Conservation (phyloP, 2,329 filamentous ascomycete species). For the Xylaria multiplex region DNA sequence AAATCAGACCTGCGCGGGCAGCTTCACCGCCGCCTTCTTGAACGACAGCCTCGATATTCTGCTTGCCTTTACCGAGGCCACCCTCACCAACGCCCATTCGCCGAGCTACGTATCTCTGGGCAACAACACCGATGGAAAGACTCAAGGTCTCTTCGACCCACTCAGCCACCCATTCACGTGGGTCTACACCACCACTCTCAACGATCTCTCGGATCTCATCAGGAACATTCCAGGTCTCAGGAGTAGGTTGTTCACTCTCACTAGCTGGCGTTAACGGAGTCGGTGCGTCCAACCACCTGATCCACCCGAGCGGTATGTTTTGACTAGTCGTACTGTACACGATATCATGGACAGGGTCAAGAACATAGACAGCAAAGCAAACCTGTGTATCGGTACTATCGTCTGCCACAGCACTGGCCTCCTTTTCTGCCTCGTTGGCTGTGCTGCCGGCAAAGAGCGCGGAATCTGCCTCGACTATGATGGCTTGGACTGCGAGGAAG, state of each 20-base stretch:
- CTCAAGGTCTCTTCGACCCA: conserved; percentile 92
- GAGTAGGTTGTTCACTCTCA: conserved; percentile 54
- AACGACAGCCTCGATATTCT: conserved; percentile 65
- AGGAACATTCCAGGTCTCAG: conserved; percentile 63
- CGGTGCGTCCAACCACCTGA: conserved; percentile 87
- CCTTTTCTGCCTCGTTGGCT: conserved; percentile 64
- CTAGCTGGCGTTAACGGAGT: conserved; percentile 64
- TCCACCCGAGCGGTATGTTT: conserved; percentile 83
- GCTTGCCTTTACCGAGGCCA: conserved; percentile 69
- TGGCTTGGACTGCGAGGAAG: conserved; percentile 93
- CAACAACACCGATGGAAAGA: conserved; percentile 83
- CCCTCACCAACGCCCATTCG: conserved; percentile 96
- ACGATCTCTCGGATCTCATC: conserved; percentile 90
- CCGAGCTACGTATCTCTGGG: conserved; percentile 92
- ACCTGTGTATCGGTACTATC: conserved; percentile 68
- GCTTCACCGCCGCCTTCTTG: conserved; percentile 68
- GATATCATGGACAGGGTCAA: conserved; percentile 92
- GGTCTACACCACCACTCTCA: conserved; percentile 79
- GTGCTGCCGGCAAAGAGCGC: conserved; percentile 73
- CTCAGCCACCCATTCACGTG: conserved; percentile 95
- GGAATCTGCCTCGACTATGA: conserved; percentile 71
- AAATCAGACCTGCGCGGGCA: conserved; percentile 67
- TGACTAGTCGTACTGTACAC: conserved; percentile 87
- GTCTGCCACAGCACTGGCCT: conserved; percentile 62
- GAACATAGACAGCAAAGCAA: conserved; percentile 79